These are phyloP conservation scores for Lachnellula hyalina DNA, from an alignment of 2,329 filamentous ascomycete genomes.

Conservation along the genomic window DNA sequence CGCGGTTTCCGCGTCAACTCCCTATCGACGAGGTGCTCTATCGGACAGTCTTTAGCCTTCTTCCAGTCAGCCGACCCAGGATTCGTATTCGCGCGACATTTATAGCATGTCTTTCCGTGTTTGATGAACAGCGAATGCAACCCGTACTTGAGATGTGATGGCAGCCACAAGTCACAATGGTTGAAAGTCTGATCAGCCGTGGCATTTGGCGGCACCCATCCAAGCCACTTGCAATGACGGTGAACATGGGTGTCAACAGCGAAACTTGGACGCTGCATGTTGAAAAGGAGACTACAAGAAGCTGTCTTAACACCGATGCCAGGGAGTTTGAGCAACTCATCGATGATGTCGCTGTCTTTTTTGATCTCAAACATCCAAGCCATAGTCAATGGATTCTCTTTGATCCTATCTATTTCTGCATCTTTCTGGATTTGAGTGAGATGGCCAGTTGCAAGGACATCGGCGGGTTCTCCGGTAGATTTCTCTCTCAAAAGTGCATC, in stretches of 20 bases:
- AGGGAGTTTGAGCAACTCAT: slow-evolving; percentile 44
- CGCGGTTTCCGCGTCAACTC: slow-evolving; percentile 44
- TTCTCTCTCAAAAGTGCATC: slow-evolving; percentile 43
- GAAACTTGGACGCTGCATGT: slow-evolving; percentile 47
- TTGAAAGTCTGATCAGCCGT: slow-evolving; percentile 44
- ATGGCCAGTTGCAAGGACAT: slow-evolving; percentile 38
- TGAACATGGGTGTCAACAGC: slow-evolving; percentile 55
- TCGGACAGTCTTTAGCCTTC: slow-evolving; percentile 47
- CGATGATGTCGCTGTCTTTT: slow-evolving; percentile 42
- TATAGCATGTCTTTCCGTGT: slow-evolving; percentile 45
- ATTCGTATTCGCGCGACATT: slow-evolving; percentile 47
- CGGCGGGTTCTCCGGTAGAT: slow-evolving; percentile 35
- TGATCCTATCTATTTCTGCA: slow-evolving; percentile 50
- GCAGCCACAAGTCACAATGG: slow-evolving; percentile 48
- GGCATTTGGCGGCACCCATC: slow-evolving; percentile 49
- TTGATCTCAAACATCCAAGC: slow-evolving; percentile 44
- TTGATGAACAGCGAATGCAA: slow-evolving; percentile 51
- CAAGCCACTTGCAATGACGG: slow-evolving; percentile 46
- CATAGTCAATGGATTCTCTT: slow-evolving; percentile 53
- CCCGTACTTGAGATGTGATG: slow-evolving; percentile 48
- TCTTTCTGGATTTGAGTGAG: slow-evolving; percentile 46
- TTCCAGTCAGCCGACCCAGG: slow-evolving; percentile 58
- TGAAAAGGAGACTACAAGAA: slow-evolving; percentile 52
- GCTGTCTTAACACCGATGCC: slow-evolving; percentile 55
- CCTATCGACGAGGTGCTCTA: slow-evolving; percentile 54